Base-by-base conservation (phyloP, 371 early-diverging fungal species). In the Mortierella sp. region DNA sequence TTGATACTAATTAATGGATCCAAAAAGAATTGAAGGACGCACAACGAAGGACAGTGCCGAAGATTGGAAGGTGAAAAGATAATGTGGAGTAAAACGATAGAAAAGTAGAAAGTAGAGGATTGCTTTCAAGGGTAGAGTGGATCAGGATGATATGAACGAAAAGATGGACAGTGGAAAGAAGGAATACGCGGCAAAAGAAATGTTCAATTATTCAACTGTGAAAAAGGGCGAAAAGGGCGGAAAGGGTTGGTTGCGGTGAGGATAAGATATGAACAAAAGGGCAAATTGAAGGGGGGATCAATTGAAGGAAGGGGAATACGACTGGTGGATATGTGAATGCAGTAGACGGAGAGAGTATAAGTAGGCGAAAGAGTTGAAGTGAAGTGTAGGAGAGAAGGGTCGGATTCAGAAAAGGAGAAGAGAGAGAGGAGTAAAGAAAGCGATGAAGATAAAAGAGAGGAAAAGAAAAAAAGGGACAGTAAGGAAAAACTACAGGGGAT, bases 21-120 rank as follows among this genome's bases (percentile, higher is more conserved):
- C 38, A 42, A 38, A 54, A 74, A 58, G n/a, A 31, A n/a, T 54
- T 45, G 42, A 38, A 45, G 34, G 54, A 19, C 24, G 21, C 5
- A 50, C 52, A n/a, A 54, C 76, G 65, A 26, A 55, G 77, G 28
- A 19, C 68, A 55, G 74, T 54, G 76, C 54, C 76, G 63, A 73
- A 80, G 34, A 63, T 63, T 19, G 78, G 50, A 13, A 48, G 78
- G 34, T 44, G 65, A 24, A 52, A 24, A 31, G 71, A 10, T 45
- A 19, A 54, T 10, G n/a, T 42, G 63, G 9, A 52, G 31, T 44
- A 55, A 7, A 70, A 54, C 42, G 19, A 5, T 73, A 28, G 16
- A 58, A 28, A 24, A n/a, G 24, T 13, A 42, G 28, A 31, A 28
- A 28, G 42, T 52, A n/a, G 57, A 44, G 38, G 26, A 55, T 34